Evolutionary conservation across 1,284 basidiomycete genomes (phyloP).

Genomic region (Leccinum subrobustum): DNA sequence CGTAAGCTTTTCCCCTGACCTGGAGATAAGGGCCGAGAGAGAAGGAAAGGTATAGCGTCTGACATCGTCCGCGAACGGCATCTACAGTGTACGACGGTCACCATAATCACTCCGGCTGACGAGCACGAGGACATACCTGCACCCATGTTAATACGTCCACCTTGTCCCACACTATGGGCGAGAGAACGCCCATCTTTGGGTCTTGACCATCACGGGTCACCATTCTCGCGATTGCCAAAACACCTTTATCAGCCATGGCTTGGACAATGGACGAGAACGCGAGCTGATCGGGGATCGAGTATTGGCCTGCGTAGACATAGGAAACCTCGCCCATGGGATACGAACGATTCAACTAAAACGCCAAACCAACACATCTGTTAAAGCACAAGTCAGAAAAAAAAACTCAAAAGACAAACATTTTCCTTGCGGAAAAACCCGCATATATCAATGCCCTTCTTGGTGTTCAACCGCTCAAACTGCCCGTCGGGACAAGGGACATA

Average conservation of each 20-base stretch:
- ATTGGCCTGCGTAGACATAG: constrained; percentile 81
- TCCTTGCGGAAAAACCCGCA: constrained; percentile 76
- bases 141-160: constrained; percentile 83
- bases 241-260: constrained; percentile 69
- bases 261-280: constrained; percentile 84
- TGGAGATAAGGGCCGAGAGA: constrained; percentile 72
- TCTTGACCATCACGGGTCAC: constrained; percentile 73
- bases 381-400: neutral
- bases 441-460: constrained; percentile 84
- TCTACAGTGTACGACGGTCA: constrained; percentile 42
- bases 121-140: constrained; percentile 49
- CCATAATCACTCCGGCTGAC: neutral
- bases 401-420: constrained; percentile 50
- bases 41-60: constrained; percentile 86
- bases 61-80: constrained; percentile 95
- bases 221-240: constrained; percentile 80
- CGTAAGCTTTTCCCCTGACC: constrained; percentile 70
- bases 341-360: constrained; percentile 71
- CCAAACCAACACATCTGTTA: neutral
- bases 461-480: constrained; percentile 68
- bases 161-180: constrained; percentile 60
- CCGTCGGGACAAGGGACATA: constrained; percentile 85
- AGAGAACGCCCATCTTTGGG: constrained; percentile 82
- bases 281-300: constrained; percentile 71
- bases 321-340: constrained; percentile 84